Base-by-base conservation (phyloP, 306 rosid species). In the Pterocarpus macrocarpus region DNA sequence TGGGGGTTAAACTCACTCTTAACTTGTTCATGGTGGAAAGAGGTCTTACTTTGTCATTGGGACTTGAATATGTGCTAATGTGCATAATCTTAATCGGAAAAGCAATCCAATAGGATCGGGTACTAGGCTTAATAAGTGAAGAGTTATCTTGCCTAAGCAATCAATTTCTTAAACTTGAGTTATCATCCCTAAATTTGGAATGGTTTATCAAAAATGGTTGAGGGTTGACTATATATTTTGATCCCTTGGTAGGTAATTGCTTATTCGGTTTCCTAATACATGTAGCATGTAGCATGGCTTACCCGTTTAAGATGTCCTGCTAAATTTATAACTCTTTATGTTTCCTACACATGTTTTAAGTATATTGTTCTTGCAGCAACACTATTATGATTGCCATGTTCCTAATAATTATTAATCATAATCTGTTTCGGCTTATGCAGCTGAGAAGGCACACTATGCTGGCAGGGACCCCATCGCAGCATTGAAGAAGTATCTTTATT, bases 371-470 rank as follows among this genome's bases (percentile, higher is more conserved):
- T 65, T 64, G 11, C 15, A 17, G 52, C 38, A 76, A 33, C 10
- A 67, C 58, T 35, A 32, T 71, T 32, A 2, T 80, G 33, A 12
- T 74, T 36, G 4, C 10, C 56, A 38, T 52, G 77, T 53, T 83
- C 2, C 30, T 68, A 45, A 17, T 14, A 66, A 36, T 68, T 63
- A 55, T 41, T 53, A 8, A 45, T 50, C 73, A 34, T 52, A 11
- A 56, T 65, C 57, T 63, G 32, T 64, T 79, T 73, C 69, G 71
- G 33, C 22, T 64, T 71, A 88, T 58, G 81, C 97, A 96, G 99
- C 94, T 80, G 99, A 95, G 94, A 96, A 96, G 88, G 95, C 94
- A 68, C 90, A 73, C 80, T 96, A 96, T 81, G 95, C 99, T 17
- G 88, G 87, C 69, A 90, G 99, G 87, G 99, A 96, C 65, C 99